Conservation (phyloP, 179 eudicot species). For the Vitellaria paradoxa region DNA sequence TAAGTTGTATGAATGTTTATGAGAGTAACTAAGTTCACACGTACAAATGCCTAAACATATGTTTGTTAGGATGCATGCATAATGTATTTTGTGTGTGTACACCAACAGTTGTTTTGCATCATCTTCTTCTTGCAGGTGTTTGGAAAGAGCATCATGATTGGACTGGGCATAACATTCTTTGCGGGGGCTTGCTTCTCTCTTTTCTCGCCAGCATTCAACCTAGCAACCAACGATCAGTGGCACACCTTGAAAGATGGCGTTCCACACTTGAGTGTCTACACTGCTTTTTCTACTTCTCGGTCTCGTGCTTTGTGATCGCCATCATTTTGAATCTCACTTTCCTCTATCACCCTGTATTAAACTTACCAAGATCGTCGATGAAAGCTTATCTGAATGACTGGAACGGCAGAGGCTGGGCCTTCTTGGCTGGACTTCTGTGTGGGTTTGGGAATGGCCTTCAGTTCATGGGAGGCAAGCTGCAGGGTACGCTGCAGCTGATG, state of each 20-base stretch:
- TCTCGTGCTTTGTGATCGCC: conserved; percentile 72
- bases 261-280: conserved; percentile 50
- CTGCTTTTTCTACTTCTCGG: conserved; percentile 77
- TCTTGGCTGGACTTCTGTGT: conserved; percentile 79
- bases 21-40: too few species aligned
- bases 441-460: conserved; percentile 94
- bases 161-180: conserved; percentile 71
- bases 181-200: conserved; percentile 82
- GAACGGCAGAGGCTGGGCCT: conserved; percentile 88
- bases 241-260: conserved; percentile 41
- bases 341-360: conserved; percentile 65
- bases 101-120: background rate
- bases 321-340: conserved; percentile 59
- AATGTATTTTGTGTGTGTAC: background rate
- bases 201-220: conserved; percentile 82
- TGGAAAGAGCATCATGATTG: conserved; percentile 73
- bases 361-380: conserved; percentile 63
- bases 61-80: too few species aligned
- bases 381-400: conserved; percentile 67
- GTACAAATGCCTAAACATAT: too few species aligned
- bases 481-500: conserved; percentile 97
- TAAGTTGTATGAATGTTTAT: too few species aligned
- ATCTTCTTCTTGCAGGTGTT: conserved; percentile 49
- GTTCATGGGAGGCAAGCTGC: conserved; percentile 99
- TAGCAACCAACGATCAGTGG: conserved; percentile 91